A percentile compares a stretch with the other conserved stretches of the same genome.
These are phyloP conservation scores for Rhodotorula sp. DNA, from an alignment of 1,284 basidiomycete genomes.

Conservation along the genomic window DNA sequence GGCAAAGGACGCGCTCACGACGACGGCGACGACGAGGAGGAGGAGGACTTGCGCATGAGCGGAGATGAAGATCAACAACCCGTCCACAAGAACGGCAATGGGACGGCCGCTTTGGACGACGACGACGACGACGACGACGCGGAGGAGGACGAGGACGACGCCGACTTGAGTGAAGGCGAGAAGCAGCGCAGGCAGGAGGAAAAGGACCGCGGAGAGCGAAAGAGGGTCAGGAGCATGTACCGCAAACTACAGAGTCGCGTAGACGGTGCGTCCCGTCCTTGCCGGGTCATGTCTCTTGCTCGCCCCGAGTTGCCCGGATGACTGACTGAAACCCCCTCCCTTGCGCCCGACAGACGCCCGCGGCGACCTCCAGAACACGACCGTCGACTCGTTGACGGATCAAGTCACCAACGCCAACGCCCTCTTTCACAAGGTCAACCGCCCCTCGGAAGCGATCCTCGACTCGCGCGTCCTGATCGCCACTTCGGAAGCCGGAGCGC, in stretches of 20 bases:
- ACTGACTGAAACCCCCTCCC: background rate
- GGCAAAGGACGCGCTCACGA: slow-evolving; percentile 16
- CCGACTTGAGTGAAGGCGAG: slow-evolving; percentile 10
- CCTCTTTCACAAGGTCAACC: slow-evolving; percentile 39
- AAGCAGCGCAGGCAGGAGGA: slow-evolving; percentile 4
- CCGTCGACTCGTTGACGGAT: slow-evolving; percentile 23
- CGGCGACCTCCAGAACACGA: slow-evolving; percentile 37
- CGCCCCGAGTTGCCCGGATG: too few relatives aligned
- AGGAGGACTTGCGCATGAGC: background rate
- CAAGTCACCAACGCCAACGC: slow-evolving; percentile 29
- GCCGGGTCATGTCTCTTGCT: background rate
- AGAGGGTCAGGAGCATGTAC: slow-evolving; percentile 21
- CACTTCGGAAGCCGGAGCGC: slow-evolving; percentile 49
- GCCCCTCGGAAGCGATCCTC: slow-evolving; percentile 45
- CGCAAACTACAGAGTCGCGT: slow-evolving; percentile 14
- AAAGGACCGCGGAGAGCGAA: slow-evolving; percentile 7
- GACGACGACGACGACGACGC: slow-evolving; percentile 2
- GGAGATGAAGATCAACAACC: background rate
- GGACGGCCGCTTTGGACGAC: background rate
- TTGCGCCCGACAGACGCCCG: slow-evolving; percentile 17
- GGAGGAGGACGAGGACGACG: slow-evolving; percentile 16
- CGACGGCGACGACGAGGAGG: slow-evolving; percentile 14
- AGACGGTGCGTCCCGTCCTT: slow-evolving; percentile 19
- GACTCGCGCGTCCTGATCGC: slow-evolving; percentile 44
- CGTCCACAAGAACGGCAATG: background rate